Percentiles rank a stretch among this genome's conserved stretches.
These are phyloP conservation scores for Sarocladium kiliense DNA, from an alignment of 2,329 filamentous ascomycete species.

Conservation along the genomic window DNA sequence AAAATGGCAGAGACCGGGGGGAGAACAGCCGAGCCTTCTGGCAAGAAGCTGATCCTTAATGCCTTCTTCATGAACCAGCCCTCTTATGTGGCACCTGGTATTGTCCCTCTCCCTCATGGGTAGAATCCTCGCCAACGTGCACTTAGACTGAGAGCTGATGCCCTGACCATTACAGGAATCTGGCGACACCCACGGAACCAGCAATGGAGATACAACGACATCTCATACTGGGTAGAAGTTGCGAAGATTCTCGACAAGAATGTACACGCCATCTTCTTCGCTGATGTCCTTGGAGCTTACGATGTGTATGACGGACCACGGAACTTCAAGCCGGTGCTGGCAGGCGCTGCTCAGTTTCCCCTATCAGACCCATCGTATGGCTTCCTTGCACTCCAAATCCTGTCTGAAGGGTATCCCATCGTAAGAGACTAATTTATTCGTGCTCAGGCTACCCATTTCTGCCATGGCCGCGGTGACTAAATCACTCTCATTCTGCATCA, in stretches of 20 bases:
- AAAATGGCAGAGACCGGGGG: too few species aligned
- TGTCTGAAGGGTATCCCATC: neutral
- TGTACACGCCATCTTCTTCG: slow-evolving; percentile 46
- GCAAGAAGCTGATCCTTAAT: slow-evolving; percentile 15
- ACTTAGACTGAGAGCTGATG: too few species aligned
- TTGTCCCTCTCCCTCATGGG: neutral
- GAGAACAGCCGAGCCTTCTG: too few species aligned
- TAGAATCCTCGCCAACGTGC: neutral
- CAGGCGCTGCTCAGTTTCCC: slow-evolving; percentile 34
- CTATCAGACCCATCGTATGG: slow-evolving; percentile 32
- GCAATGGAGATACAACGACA: slow-evolving; percentile 15
- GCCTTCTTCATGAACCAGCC: slow-evolving; percentile 17
- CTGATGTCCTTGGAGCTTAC: slow-evolving; percentile 41
- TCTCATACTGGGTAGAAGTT: slow-evolving; percentile 38
- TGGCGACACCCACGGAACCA: slow-evolving; percentile 18
- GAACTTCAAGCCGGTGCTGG: slow-evolving; percentile 19
- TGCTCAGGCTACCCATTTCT: slow-evolving; percentile 24
- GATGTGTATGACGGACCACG: slow-evolving; percentile 18
- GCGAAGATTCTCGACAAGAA: slow-evolving; percentile 42
- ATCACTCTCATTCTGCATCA: slow-evolving; percentile 32
- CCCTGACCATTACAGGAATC: slow-evolving; percentile 7
- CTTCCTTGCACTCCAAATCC: neutral
- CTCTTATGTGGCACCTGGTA: slow-evolving; percentile 12
- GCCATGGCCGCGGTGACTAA: slow-evolving; percentile 42
- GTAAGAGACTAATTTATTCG: neutral